Percentiles rank a stretch among this genome's conserved stretches.
These are phyloP conservation scores for Hapsidospora chrysogenum DNA, from an alignment of 495 filamentous ascomycete genomes.

Conservation along the genomic window DNA sequence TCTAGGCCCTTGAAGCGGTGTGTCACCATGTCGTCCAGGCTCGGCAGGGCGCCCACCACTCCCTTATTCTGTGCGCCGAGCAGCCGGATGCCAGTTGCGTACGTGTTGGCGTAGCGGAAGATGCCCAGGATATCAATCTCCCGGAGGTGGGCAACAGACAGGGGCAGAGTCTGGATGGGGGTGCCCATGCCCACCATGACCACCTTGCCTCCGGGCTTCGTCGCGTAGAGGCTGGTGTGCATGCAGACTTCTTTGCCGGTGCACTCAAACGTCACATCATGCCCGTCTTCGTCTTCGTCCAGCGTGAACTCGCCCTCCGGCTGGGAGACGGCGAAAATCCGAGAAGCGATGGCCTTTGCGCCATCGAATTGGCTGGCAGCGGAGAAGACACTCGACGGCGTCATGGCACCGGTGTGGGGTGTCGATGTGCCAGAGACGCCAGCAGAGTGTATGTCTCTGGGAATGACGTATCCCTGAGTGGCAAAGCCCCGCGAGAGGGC, in stretches of 20 bases:
- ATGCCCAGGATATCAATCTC: conserved; percentile 90
- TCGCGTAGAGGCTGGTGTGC: conserved; percentile 73
- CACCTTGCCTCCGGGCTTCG: conserved; percentile 60
- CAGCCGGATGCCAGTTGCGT: conserved; percentile 57
- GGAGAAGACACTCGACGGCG: too few relatives aligned
- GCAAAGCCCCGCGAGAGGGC: too few relatives aligned
- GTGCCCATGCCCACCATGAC: conserved; percentile 92
- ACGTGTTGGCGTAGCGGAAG: conserved; percentile 81
- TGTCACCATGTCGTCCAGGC: conserved; percentile 54
- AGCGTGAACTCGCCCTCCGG: conserved; percentile 12
- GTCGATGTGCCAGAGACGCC: too few relatives aligned
- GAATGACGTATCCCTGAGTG: too few relatives aligned
- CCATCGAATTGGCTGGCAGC: too few relatives aligned
- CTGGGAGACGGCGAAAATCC: conserved; percentile 34
- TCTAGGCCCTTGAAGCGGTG: conserved; percentile 57
- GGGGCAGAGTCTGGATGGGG: conserved; percentile 70
- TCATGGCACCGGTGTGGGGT: too few relatives aligned
- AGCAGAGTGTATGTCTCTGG: too few relatives aligned
- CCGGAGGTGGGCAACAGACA: conserved; percentile 68
- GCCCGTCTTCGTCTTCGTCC: conserved; percentile 38
- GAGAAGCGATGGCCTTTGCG: conserved; percentile 39
- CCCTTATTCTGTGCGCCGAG: conserved; percentile 42
- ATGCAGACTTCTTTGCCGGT: conserved; percentile 79
- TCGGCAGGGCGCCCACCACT: conserved; percentile 34
- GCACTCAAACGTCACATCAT: conserved; percentile 76